Evolutionary conservation across 2,329 filamentous ascomycete species (phyloP), one percentile per base, ranked within the genome.

Genomic region (Aschersonia sp.): DNA sequence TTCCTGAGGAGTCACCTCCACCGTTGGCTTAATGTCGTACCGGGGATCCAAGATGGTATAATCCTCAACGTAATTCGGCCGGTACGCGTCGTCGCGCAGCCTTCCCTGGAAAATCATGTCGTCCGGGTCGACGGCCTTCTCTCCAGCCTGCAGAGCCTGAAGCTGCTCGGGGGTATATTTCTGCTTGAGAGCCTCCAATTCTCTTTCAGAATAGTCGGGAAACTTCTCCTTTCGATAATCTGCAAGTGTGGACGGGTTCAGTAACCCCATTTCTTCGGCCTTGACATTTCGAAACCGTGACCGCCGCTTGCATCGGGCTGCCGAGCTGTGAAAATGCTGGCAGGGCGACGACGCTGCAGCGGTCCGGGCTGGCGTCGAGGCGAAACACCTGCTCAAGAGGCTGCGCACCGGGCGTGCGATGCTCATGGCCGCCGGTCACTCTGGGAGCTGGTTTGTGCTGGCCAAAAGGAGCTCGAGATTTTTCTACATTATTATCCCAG

Each of bases 81-180:
- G 72, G 71, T 86, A 85, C 6, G 80, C 75, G 61, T 94, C 89
- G 48, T 70, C 74, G 51, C 88, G 81, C 56, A 85, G 65, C 43
- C 78, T 74, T 54, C 82, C 85, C 66, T 92, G 84, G 35, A 78
- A 72, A 42, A 82, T 73, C 60, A 96, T 62, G 64, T 97, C 87
- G 54, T 80, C 72, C 7, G 82, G 70, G 59, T 84, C 75, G 61
- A 96, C 81, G 54, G 84, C 79, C 51, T 75, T 69, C 66, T 96
- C 89, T 57, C 84, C 89, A 45, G 85, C 84, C 66, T 85, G 74
- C 61, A 97, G 80, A 49, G 89, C 87, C 48, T 78, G 80, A 56
- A 94, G 73, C 69, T 97, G 91, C 61, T 84, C 79, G 12, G 82
- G 74, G 0, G 87, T 85, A 71, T 95, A 97, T 56, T 76, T 77